Evolutionary conservation across 352 stramenopile species (phyloP).

Genomic region (Globisporangium carolinianum): DNA sequence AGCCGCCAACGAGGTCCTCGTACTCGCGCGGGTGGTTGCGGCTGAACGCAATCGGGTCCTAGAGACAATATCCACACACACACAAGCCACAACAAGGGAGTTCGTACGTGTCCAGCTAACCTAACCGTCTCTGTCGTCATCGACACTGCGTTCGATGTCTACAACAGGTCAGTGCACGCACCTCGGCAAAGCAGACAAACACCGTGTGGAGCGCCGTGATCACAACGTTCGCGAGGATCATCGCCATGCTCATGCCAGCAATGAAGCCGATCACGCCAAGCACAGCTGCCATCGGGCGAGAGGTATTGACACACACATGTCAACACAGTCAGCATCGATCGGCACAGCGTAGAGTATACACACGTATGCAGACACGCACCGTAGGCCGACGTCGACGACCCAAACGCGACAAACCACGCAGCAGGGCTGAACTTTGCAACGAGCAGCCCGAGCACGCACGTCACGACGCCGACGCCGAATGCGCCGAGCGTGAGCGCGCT

Average conservation of each 20-base stretch:
- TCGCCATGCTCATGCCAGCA: slow-evolving; percentile 72
- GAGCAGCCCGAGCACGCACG: slow-evolving; percentile 50
- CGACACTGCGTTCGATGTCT: not conserved
- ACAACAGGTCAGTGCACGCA: slow-evolving; percentile 14
- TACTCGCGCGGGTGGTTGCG: slow-evolving; percentile 81
- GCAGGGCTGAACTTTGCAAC: slow-evolving; percentile 60
- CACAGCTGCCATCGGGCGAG: slow-evolving; percentile 12
- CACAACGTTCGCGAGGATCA: slow-evolving; percentile 79
- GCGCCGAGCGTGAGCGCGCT: slow-evolving; percentile 74
- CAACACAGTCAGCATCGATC: too few relatives aligned
- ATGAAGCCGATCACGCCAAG: slow-evolving; percentile 73
- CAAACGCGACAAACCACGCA: slow-evolving; percentile 51
- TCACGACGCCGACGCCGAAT: slow-evolving; percentile 70
- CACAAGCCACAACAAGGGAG: slow-evolving; percentile 1
- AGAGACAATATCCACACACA: not conserved
- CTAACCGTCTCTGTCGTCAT: not conserved
- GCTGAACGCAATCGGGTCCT: slow-evolving; percentile 77
- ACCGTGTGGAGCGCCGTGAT: slow-evolving; percentile 81
- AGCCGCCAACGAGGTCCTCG: slow-evolving; percentile 63
- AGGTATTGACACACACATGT: too few relatives aligned
- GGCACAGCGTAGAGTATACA: not conserved
- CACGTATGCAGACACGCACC: slow-evolving; percentile 10
- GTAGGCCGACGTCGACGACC: slow-evolving; percentile 39
- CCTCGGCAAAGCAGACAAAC: slow-evolving; percentile 86
- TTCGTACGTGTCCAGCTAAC: too few relatives aligned